Percentiles rank a stretch among this genome's conserved stretches.
phyloP scores from a whole-genome alignment of 2,329 filamentous ascomycete genomes.

The Parafenestella ontariensis region DNA sequence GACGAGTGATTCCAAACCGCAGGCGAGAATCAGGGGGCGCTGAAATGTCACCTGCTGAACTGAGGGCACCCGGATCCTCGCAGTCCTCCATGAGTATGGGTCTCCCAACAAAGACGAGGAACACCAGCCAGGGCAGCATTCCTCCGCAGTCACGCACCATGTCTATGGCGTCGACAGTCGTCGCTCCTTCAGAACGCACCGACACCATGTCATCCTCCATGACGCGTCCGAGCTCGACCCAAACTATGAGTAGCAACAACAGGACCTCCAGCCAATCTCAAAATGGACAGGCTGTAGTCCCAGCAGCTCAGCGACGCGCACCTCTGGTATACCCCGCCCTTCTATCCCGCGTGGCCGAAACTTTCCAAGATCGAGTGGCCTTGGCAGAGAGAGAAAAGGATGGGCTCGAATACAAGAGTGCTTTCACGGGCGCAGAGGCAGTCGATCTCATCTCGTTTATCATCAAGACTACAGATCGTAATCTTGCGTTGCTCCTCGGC shows the following conservation, averaged over 20 bases:
- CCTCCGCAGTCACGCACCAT: conserved; percentile 69
- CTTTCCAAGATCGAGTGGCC: conserved; percentile 87
- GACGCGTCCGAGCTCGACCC: conserved; percentile 51
- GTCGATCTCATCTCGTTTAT: conserved; percentile 96
- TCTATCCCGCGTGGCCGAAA: conserved; percentile 89
- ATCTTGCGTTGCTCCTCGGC: conserved; percentile 87
- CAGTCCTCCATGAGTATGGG: conserved; percentile 30
- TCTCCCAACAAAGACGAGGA: conserved; percentile 44
- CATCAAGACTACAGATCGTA: conserved; percentile 95
- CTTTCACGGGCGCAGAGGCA: conserved; percentile 93
- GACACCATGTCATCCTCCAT: conserved; percentile 62
- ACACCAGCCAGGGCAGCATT: conserved; percentile 46
- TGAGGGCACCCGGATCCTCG: conserved; percentile 26
- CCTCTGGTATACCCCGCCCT: conserved; percentile 94
- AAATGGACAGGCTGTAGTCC: conserved; percentile 51
- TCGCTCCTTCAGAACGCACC: conserved; percentile 67
- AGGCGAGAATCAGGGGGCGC: conserved; percentile 62
- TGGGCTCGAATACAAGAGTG: conserved; percentile 94
- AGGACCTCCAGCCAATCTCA: conserved; percentile 54
- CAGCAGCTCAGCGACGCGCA: conserved; percentile 65
- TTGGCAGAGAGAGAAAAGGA: conserved; percentile 93
- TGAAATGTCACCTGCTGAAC: conserved; percentile 29
- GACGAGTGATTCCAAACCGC: conserved; percentile 85
- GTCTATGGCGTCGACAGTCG: conserved; percentile 90
- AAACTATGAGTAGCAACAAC: conserved; percentile 43